phyloP scores from a whole-genome alignment of 1,284 basidiomycete species.

The Trichosporon sp. region DNA sequence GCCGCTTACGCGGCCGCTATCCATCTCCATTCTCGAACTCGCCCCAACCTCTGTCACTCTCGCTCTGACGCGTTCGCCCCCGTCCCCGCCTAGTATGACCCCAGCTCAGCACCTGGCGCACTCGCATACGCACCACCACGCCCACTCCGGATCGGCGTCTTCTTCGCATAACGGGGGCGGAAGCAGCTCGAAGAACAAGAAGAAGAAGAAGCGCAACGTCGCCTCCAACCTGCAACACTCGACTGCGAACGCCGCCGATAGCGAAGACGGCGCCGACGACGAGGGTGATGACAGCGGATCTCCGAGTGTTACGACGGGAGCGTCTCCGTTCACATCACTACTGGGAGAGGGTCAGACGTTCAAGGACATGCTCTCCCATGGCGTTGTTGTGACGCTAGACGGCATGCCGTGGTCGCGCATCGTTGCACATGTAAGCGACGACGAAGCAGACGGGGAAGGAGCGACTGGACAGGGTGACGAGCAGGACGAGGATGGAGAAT shows the following conservation, averaged over 20 bases:
- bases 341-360: slow-evolving; percentile 32
- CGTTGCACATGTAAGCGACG: slow-evolving; percentile 48
- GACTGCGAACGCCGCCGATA: slow-evolving; percentile 16
- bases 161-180: slow-evolving; percentile 5
- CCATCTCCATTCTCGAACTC: slow-evolving; percentile 48
- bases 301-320: slow-evolving; percentile 9
- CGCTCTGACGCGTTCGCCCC: slow-evolving; percentile 41
- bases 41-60: slow-evolving; percentile 48
- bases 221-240: background rate
- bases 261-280: slow-evolving; percentile 33
- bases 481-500: slow-evolving; percentile 19
- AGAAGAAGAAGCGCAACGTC: slow-evolving; percentile 16
- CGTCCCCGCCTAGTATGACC: slow-evolving; percentile 10
- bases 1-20: slow-evolving; percentile 45
- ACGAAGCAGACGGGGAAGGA: slow-evolving; percentile 17
- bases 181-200: slow-evolving; percentile 13
- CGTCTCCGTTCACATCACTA: slow-evolving; percentile 11
- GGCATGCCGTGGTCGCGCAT: slow-evolving; percentile 48
- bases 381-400: slow-evolving; percentile 48
- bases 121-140: slow-evolving; percentile 3
- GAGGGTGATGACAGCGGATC: slow-evolving; percentile 21
- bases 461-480: background rate
- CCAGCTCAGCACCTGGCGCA: slow-evolving; percentile 23
- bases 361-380: slow-evolving; percentile 47
- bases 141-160: background rate